Evolutionary conservation across 306 rosid genomes (phyloP).

Genomic region (Calophaca sinica): DNA sequence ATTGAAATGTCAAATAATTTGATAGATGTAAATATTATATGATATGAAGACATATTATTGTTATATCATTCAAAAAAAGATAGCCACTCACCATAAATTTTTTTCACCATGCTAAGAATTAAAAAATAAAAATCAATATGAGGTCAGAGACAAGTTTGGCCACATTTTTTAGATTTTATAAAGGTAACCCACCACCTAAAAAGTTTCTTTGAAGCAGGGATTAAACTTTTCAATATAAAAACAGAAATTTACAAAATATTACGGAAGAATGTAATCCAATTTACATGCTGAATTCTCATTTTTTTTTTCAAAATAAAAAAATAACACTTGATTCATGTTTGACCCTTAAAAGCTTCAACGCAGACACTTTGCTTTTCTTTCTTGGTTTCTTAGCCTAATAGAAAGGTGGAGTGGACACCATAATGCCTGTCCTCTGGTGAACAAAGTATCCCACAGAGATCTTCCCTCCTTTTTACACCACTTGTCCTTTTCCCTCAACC

Average conservation of each 20-base stretch:
- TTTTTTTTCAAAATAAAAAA: constrained; percentile 46
- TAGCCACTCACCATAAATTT: no score
- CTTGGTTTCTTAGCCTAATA: constrained; percentile 56
- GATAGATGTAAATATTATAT: no score
- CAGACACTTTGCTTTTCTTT: constrained; percentile 47
- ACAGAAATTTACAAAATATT: constrained; percentile 38
- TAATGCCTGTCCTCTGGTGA: constrained; percentile 67
- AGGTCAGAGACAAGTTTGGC: no score
- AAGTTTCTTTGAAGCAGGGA: constrained; percentile 55
- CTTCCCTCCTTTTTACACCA: constrained; percentile 57
- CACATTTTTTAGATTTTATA: no score
- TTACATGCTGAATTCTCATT: constrained; percentile 44
- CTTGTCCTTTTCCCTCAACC: constrained; percentile 62
- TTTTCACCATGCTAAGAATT: no score
- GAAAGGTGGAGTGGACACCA: constrained; percentile 78
- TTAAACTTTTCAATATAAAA: constrained; percentile 35
- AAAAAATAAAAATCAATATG: no score
- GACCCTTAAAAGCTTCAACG: constrained; percentile 64
- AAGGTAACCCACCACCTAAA: background rate
- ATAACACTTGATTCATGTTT: constrained; percentile 66
- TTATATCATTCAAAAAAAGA: no score
- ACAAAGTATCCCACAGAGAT: constrained; percentile 88
- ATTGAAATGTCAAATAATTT: no score
- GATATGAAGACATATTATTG: no score
- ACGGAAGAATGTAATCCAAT: constrained; percentile 51